Base-by-base conservation (phyloP, 139 green algal genomes). In the Volvox africanus region DNA sequence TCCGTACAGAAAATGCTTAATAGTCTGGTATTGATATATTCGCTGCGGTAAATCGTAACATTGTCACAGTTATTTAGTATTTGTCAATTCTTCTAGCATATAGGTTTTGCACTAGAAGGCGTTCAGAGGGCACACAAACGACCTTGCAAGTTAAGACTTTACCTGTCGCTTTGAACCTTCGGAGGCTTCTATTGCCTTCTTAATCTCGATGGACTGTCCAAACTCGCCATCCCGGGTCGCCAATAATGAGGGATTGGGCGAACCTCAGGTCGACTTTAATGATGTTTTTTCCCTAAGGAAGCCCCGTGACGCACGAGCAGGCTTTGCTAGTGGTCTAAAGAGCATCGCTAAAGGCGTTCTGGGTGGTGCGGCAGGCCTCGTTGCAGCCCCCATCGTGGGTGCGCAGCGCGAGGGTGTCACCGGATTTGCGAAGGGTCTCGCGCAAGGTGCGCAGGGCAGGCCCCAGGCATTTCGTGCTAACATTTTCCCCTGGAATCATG, bases 371-470 rank as follows among this genome's bases (percentile, higher is more conserved):
- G 95, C 90, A 0, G 94, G 93, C n/a, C 91, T 98, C 16, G 87
- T 99, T 14, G 97, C 95, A 19, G 97, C 96, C 0, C 97, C 96
- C 0, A 91, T 95, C 19, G 90, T 97, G 0, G 96, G 96, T 21
- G 97, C 96, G 0, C 87, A 94, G 33, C 89, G 95, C 26, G 95
- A 97, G 0, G 97, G 97, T 24, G 88, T 94, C 0, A 87, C 85
- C 3, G 97, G 97, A 0, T 98, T 98, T 91, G 94, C 94, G 73
- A 98, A 98, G 79, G 97, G 97, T 0, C 76, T 97, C 0, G 95
- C 91, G 1, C 93, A 94, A 94, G 96, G 96, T 97, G 44, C 17
- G 90, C 77, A 3, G 12, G 33, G 65, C 65, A 73, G 16, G 65
- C 11, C 65, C 44, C 44, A 55, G 44, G 44, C 44, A 9, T 55